These are phyloP conservation scores for Trichoderma sp. DNA, from an alignment of 2,329 filamentous ascomycete genomes.

Conservation along the genomic window DNA sequence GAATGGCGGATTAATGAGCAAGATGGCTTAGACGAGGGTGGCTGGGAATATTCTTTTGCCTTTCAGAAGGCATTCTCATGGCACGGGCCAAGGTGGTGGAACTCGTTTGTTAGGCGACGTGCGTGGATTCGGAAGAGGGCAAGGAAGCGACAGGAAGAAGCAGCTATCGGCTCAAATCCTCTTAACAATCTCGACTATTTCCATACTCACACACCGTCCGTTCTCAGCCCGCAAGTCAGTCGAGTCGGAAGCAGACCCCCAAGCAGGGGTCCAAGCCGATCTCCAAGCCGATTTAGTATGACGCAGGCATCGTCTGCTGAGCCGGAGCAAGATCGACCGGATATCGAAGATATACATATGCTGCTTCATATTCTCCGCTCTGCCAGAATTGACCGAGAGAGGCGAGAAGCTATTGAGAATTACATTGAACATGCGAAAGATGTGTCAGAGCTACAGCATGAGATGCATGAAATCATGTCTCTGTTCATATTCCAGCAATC, in stretches of 20 bases:
- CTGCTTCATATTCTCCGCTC: constrained; percentile 68
- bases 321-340: constrained; percentile 57
- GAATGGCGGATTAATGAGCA: constrained; percentile 70
- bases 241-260: constrained; percentile 36
- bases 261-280: constrained; percentile 40
- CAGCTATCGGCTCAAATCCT: constrained; percentile 60
- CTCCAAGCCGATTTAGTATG: constrained; percentile 42
- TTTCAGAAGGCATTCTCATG: constrained; percentile 76
- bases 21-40: constrained; percentile 76
- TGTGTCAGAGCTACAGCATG: constrained; percentile 69
- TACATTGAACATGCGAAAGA: constrained; percentile 82
- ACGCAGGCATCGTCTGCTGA: constrained; percentile 43
- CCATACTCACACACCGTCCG: constrained; percentile 63
- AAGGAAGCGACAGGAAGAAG: constrained; percentile 54
- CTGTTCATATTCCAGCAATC: constrained; percentile 89
- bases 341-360: constrained; percentile 64
- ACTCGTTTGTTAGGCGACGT: constrained; percentile 87
- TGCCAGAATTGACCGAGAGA: constrained; percentile 85
- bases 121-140: constrained; percentile 83
- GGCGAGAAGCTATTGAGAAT: constrained; percentile 77
- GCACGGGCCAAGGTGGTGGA: constrained; percentile 92
- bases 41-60: constrained; percentile 94
- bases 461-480: constrained; percentile 84
- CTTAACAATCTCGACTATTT: constrained; percentile 75
- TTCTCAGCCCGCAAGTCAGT: constrained; percentile 38